Percentiles rank a stretch among this genome's conserved stretches.
Conservation (phyloP, 768 basidiomycete species). For the Kwoniella botswanensis region DNA sequence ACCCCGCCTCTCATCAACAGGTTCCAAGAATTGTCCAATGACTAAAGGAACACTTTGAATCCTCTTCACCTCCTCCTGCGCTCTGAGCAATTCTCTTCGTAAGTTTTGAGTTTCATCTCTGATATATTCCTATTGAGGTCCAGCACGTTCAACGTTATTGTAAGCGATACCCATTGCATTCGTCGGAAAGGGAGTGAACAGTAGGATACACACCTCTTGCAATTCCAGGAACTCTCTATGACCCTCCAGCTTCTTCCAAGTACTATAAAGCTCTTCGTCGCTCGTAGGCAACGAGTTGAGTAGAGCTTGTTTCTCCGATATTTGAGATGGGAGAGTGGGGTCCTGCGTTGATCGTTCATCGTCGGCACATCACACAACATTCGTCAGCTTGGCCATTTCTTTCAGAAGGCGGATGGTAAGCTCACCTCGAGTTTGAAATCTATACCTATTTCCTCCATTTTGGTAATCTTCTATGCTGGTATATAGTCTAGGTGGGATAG, state of each 20-base stretch:
- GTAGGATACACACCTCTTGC: constrained; percentile 55
- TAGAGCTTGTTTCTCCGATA: constrained; percentile 85
- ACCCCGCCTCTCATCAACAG: constrained; percentile 94
- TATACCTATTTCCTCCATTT: constrained; percentile 40
- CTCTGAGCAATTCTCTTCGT: constrained; percentile 95
- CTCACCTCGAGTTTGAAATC: constrained; percentile 39
- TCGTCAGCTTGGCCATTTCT: not conserved
- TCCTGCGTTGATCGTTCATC: constrained; percentile 64
- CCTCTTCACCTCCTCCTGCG: constrained; percentile 98
- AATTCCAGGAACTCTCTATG: constrained; percentile 87
- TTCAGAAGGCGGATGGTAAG: not conserved
- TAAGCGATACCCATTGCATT: constrained; percentile 6
- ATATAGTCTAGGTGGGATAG: not conserved
- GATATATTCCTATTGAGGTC: constrained; percentile 87
- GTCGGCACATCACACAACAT: too few species aligned
- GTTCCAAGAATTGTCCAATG: constrained; percentile 98
- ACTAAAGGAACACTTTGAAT: constrained; percentile 98
- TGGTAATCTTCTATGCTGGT: constrained; percentile 13
- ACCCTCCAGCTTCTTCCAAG: constrained; percentile 93
- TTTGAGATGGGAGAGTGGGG: constrained; percentile 83
- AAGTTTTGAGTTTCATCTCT: constrained; percentile 98
- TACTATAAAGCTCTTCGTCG: constrained; percentile 88
- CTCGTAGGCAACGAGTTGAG: constrained; percentile 77
- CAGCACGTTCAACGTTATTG: not conserved
- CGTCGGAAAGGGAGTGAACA: not conserved